phyloP scores from a whole-genome alignment of 1,284 basidiomycete species.

The Trichosporon ovoides region DNA sequence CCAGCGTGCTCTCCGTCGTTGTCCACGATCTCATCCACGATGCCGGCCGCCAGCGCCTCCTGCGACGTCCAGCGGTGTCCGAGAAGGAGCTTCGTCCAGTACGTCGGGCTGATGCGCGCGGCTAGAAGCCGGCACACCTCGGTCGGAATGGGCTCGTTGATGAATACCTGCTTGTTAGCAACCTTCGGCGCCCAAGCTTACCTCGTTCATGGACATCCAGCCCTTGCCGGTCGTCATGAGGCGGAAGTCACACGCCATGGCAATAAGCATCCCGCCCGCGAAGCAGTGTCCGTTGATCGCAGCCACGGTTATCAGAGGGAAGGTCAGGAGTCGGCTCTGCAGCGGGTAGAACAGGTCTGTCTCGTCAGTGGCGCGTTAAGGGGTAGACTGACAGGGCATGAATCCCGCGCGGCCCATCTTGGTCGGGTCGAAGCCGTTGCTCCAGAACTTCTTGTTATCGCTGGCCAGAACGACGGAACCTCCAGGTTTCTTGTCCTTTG shows the following conservation, averaged over 20 bases:
- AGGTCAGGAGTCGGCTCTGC: constrained; percentile 42
- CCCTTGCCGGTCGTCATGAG: constrained; percentile 80
- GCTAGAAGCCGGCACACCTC: constrained; percentile 47
- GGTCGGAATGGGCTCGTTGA: constrained; percentile 55
- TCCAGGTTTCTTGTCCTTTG: constrained; percentile 29
- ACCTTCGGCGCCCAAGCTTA: constrained; percentile 36
- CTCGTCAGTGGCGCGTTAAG: not conserved
- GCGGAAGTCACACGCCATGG: constrained; percentile 79
- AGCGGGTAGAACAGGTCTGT: constrained; percentile 44
- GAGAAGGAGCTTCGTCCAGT: constrained; percentile 57
- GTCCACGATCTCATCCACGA: constrained; percentile 67
- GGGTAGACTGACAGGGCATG: constrained; percentile 60
- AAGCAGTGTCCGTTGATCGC: constrained; percentile 84
- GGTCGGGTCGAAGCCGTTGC: constrained; percentile 74
- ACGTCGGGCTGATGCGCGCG: not conserved
- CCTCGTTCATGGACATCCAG: constrained; percentile 93
- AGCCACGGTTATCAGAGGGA: constrained; percentile 61
- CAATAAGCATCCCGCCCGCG: constrained; percentile 75
- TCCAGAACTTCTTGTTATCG: constrained; percentile 79
- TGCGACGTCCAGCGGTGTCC: constrained; percentile 72
- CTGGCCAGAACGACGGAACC: constrained; percentile 74
- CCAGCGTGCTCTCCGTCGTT: constrained; percentile 47
- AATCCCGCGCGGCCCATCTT: constrained; percentile 62
- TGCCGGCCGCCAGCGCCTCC: constrained; percentile 62
- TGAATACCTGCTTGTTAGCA: too few relatives aligned